Conservation (phyloP, 164 flowering plant species). For the Chimonanthus salicifolius region DNA sequence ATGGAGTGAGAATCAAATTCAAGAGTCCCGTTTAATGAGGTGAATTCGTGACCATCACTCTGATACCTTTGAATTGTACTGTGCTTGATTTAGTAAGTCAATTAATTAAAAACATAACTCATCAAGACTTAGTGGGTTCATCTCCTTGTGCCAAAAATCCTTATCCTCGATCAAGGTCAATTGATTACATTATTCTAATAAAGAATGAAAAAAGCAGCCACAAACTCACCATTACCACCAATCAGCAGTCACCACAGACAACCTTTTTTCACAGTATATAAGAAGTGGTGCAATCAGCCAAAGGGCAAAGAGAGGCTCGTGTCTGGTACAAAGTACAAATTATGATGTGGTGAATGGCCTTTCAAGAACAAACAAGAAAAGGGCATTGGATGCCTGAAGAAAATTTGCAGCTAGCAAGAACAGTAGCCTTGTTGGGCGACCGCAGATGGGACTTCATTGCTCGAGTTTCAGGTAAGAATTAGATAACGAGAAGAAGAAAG, state of each 20-base stretch:
- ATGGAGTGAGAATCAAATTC: too few relatives aligned
- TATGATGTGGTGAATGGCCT: not conserved
- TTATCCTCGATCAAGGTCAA: too few relatives aligned
- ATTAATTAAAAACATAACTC: too few relatives aligned
- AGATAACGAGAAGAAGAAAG: not conserved
- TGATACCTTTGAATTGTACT: too few relatives aligned
- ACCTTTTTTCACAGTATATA: not conserved
- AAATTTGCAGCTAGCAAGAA: constrained; percentile 37
- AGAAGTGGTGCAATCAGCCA: not conserved
- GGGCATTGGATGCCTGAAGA: constrained; percentile 76
- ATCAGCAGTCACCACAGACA: not conserved
- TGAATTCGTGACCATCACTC: too few relatives aligned
- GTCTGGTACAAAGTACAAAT: not conserved
- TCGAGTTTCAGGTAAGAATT: constrained; percentile 45
- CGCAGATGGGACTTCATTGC: constrained; percentile 66
- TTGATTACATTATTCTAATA: too few relatives aligned
- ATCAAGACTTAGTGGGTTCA: too few relatives aligned
- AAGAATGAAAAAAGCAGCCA: too few relatives aligned
- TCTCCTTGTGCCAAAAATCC: too few relatives aligned
- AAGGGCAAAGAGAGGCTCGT: not conserved
- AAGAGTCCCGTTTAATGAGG: too few relatives aligned
- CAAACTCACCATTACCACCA: not conserved
- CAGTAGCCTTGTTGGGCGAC: constrained; percentile 46
- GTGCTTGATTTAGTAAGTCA: too few relatives aligned
- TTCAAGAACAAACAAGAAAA: constrained; percentile 23